Evolutionary conservation across 1,284 basidiomycete species (phyloP), one percentile per base, ranked within the genome.

Genomic region (Lentinus polychrous): DNA sequence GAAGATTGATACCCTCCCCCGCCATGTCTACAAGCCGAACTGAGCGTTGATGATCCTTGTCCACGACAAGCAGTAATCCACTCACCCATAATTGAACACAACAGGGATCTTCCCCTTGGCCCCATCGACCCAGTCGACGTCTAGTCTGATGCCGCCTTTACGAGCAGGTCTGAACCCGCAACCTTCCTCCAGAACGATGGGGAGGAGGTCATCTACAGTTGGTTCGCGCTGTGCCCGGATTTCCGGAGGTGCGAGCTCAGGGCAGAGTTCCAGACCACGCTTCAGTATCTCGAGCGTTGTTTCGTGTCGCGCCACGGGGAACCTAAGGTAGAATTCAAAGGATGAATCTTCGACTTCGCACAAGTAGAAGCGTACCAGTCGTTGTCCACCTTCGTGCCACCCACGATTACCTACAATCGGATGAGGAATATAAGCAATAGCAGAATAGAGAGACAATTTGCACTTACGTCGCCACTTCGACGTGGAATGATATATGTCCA

Each of bases 401-500:
- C 86, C 1, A 89, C 66, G 24, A 87, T 68, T 6, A 87, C 77
- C 74, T 83, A 52, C 48, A 27, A n/a, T n/a, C n/a, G n/a, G n/a
- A 15, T 27, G 24, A 15, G 32, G 34, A 12, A 11, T n/a, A 49
- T 35, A 39, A 32, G n/a, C n/a, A 41, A 41, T 23, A 37, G 6
- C 40, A 6, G n/a, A n/a, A n/a, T n/a, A n/a, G n/a, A n/a, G n/a
- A n/a, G n/a, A n/a, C n/a, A n/a, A n/a, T n/a, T n/a, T n/a, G n/a
- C n/a, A 71, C 76, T 43, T 47, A 86, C 86, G 53, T 86, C 75
- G 23, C 86, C 83, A 52, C 74, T 77, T 36, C 73, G 67, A 53
- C 82, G 70, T 18, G 87, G 87, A 55, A 91, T 86, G 50, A 85
- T 72, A 64, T 90, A 91, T 34, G 79, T 78, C 67, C 75, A 78